phyloP scores from a whole-genome alignment of 1,284 basidiomycete species.

The Trichosporon sp. region DNA sequence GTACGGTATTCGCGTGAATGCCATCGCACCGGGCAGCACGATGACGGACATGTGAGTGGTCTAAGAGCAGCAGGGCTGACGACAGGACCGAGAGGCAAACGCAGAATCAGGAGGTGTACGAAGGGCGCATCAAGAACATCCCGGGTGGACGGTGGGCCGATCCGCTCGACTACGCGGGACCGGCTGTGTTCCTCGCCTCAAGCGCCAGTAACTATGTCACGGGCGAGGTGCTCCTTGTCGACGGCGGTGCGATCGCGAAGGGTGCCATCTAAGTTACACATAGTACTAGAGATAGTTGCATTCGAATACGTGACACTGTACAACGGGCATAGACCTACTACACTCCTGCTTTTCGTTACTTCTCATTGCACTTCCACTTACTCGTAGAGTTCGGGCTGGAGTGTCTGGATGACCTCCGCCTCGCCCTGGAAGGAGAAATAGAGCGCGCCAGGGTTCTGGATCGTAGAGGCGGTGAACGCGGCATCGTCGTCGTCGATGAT shows the following conservation, averaged over 20 bases:
- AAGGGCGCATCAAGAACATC: conserved; percentile 60
- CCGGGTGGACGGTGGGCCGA: conserved; percentile 82
- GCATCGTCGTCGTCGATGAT: conserved; percentile 51
- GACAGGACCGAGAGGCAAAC: conserved; percentile 29
- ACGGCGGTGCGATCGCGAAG: conserved; percentile 28
- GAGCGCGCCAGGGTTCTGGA: conserved; percentile 35
- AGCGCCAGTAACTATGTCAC: conserved; percentile 80
- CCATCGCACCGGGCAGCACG: conserved; percentile 81
- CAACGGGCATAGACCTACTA: not conserved
- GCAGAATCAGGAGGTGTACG: conserved; percentile 31
- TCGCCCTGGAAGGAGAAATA: conserved; percentile 28
- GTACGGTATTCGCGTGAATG: conserved; percentile 81
- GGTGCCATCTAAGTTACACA: not conserved
- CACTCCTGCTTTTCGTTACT: not conserved
- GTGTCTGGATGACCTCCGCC: conserved; percentile 22
- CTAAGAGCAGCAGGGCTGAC: conserved; percentile 20
- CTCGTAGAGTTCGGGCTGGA: conserved; percentile 22
- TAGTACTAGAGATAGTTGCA: not conserved
- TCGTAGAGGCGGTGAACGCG: conserved; percentile 51
- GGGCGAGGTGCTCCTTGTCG: conserved; percentile 64
- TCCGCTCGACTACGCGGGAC: conserved; percentile 81
- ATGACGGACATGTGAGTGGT: conserved; percentile 67
- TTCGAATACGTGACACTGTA: conserved; percentile 1
- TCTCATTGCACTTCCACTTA: not conserved
- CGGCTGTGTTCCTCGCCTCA: conserved; percentile 79